These are phyloP conservation scores for Solanum sitiens DNA, from an alignment of 257 asterid species.

Conservation along the genomic window DNA sequence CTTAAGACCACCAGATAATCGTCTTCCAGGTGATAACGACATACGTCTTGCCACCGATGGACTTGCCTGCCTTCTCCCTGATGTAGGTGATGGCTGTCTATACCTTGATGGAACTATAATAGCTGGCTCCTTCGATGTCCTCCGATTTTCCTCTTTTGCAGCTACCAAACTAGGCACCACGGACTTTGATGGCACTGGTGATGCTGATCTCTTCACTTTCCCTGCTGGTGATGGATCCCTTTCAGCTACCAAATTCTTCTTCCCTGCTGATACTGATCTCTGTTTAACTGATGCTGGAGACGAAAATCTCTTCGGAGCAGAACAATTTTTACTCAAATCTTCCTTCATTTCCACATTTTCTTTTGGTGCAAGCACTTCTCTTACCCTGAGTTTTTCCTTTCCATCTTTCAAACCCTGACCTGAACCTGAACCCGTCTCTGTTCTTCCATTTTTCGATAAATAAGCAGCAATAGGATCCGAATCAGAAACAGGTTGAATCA, in stretches of 20 bases:
- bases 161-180: slow-evolving; percentile 76
- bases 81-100: slow-evolving; percentile 79
- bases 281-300: slow-evolving; percentile 62
- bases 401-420: neutral
- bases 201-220: slow-evolving; percentile 65
- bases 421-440: slow-evolving; percentile 4
- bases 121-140: slow-evolving; percentile 63
- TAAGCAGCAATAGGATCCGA: slow-evolving; percentile 58
- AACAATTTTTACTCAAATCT: slow-evolving; percentile 1
- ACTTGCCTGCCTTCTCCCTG: slow-evolving; percentile 62
- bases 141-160: slow-evolving; percentile 81
- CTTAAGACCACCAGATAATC: slow-evolving; percentile 69
- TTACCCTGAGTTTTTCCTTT: slow-evolving; percentile 5
- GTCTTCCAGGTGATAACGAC: slow-evolving; percentile 80
- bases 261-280: slow-evolving; percentile 51
- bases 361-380: slow-evolving; percentile 33
- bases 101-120: slow-evolving; percentile 92
- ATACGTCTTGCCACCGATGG: slow-evolving; percentile 66
- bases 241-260: slow-evolving; percentile 22
- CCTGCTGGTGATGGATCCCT: slow-evolving; percentile 82
- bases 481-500: slow-evolving; percentile 68
- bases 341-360: slow-evolving; percentile 54
- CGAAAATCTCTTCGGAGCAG: slow-evolving; percentile 49
- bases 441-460: slow-evolving; percentile 27
- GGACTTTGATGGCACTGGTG: slow-evolving; percentile 86